Evolutionary conservation across 2,329 filamentous ascomycete genomes (phyloP).

Genomic region (Penicillium occitanis): DNA sequence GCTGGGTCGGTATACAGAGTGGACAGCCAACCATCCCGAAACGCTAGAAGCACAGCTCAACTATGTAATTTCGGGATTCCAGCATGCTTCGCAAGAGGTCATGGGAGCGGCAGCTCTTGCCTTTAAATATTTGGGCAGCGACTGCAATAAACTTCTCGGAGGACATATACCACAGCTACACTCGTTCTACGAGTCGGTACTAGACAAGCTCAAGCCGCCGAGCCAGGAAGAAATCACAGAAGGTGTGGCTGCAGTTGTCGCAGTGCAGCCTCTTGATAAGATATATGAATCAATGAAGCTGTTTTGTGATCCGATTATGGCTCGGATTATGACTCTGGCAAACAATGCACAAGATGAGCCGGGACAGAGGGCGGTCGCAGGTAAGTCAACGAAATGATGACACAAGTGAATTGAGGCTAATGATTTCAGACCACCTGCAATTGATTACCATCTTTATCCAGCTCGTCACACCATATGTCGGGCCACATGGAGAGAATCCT

Average conservation of each 20-base stretch:
- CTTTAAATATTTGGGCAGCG: slow-evolving; percentile 95
- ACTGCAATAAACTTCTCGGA: slow-evolving; percentile 84
- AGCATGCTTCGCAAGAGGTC: slow-evolving; percentile 84
- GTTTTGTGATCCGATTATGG: slow-evolving; percentile 88
- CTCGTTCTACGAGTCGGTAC: slow-evolving; percentile 84
- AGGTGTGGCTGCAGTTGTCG: slow-evolving; percentile 87
- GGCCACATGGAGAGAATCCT: slow-evolving; percentile 73
- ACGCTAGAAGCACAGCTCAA: slow-evolving; percentile 90
- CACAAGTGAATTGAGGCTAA: neutral
- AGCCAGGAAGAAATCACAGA: slow-evolving; percentile 97
- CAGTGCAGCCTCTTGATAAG: slow-evolving; percentile 76
- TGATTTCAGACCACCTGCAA: slow-evolving; percentile 72
- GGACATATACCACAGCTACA: slow-evolving; percentile 83
- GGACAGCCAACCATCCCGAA: slow-evolving; percentile 91
- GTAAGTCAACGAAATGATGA: slow-evolving; percentile 42
- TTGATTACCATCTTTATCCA: slow-evolving; percentile 90
- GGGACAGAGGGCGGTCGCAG: slow-evolving; percentile 80
- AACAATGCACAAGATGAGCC: slow-evolving; percentile 80
- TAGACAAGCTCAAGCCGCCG: slow-evolving; percentile 77
- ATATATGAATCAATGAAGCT: slow-evolving; percentile 84
- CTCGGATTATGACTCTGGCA: slow-evolving; percentile 80
- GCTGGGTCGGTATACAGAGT: slow-evolving; percentile 92
- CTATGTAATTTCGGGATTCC: slow-evolving; percentile 92
- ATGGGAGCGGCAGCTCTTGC: slow-evolving; percentile 87
- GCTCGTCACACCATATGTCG: slow-evolving; percentile 70